phyloP scores from a whole-genome alignment of 495 filamentous ascomycete species.

The Elasticomyces elasticus region DNA sequence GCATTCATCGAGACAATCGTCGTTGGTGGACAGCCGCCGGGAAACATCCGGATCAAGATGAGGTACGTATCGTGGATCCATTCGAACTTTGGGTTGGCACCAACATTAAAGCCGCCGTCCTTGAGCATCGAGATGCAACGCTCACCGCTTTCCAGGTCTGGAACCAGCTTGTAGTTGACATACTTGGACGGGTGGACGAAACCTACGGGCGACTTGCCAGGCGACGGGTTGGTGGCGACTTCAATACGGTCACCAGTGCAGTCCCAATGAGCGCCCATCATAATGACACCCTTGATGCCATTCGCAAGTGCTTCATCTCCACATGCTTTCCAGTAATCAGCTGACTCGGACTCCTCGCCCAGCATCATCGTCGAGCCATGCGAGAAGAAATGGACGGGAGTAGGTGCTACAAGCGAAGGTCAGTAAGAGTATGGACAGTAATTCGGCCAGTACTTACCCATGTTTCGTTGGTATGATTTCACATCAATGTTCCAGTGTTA shows the following conservation, averaged over 20 bases:
- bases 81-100: conserved; percentile 42
- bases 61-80: conserved; percentile 60
- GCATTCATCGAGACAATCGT: conserved; percentile 50
- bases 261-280: conserved; percentile 61
- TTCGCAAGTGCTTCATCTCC: conserved; percentile 48
- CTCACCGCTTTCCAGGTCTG: conserved; percentile 41
- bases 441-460: neutral
- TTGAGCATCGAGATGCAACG: conserved; percentile 38
- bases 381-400: conserved; percentile 57
- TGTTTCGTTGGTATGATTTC: neutral
- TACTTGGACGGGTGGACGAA: conserved; percentile 52
- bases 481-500: too few species aligned
- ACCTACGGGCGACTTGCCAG: conserved; percentile 46
- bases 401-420: conserved; percentile 19
- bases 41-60: conserved; percentile 56
- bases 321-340: conserved; percentile 52
- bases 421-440: neutral
- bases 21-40: conserved; percentile 44
- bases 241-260: conserved; percentile 38
- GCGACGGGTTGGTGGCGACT: conserved; percentile 46
- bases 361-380: conserved; percentile 62
- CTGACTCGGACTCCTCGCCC: conserved; percentile 47
- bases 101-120: conserved; percentile 41
- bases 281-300: conserved; percentile 48
- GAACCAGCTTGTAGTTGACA: conserved; percentile 44